Evolutionary conservation across 202 grass and related monocot genomes (phyloP).

Genomic region (Eragrostis tef): DNA sequence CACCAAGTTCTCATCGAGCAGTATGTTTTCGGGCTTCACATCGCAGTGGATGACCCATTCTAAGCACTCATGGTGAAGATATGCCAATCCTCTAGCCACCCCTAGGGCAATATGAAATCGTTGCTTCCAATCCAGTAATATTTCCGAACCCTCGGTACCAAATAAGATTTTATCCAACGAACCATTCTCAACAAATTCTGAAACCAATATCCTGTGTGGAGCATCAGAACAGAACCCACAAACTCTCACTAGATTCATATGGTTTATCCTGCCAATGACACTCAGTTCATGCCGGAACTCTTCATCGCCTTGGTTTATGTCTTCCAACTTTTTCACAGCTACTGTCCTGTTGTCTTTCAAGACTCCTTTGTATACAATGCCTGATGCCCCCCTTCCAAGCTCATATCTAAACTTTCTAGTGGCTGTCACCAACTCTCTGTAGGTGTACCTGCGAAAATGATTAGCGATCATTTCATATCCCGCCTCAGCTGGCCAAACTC

Average conservation of each 20-base stretch:
- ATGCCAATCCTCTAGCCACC: constrained; percentile 47
- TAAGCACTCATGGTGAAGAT: constrained; percentile 54
- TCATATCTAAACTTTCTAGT: constrained; percentile 51
- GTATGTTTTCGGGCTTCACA: constrained; percentile 53
- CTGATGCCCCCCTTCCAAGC: constrained; percentile 51
- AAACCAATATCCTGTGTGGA: constrained; percentile 49
- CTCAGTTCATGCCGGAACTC: constrained; percentile 49
- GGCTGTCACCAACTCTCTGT: constrained; percentile 42
- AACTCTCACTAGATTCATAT: constrained; percentile 51
- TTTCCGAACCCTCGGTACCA: constrained; percentile 1
- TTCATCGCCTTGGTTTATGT: constrained; percentile 37
- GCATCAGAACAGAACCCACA: constrained; percentile 54
- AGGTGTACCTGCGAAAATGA: constrained; percentile 52
- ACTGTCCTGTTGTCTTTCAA: constrained; percentile 44
- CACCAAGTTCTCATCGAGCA: constrained; percentile 40
- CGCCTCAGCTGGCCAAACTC: constrained; percentile 39
- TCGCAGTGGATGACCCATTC: constrained; percentile 55
- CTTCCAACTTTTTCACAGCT: constrained; percentile 41
- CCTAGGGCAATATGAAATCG: constrained; percentile 42
- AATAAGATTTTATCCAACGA: constrained; percentile 48
- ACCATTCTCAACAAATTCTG: constrained; percentile 48
- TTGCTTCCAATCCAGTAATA: constrained; percentile 42
- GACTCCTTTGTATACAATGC: constrained; percentile 46
- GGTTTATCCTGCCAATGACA: constrained; percentile 43
- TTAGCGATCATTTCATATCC: constrained; percentile 55